Evolutionary conservation across 1,284 basidiomycete genomes (phyloP), one percentile per base, ranked within the genome.

Genomic region (Boletellus dicymbophilus): DNA sequence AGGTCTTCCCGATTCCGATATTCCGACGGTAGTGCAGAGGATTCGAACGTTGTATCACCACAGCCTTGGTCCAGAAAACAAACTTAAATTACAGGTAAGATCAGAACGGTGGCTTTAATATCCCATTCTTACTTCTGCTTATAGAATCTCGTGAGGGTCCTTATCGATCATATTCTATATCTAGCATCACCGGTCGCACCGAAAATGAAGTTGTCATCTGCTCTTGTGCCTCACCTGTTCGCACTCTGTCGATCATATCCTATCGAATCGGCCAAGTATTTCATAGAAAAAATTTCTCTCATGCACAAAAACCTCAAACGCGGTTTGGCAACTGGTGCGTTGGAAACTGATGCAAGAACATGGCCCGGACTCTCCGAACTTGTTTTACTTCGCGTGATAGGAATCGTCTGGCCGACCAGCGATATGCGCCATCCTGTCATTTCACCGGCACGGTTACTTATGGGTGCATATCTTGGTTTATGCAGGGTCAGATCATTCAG

Each of bases 301-400:
- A 97, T 98, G 93, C 88, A 98, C 69, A 95, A 95, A 73, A 98
- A 98, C 67, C 82, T 99, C 43, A 84, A 84, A 49, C 84, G 86
- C 6, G 95, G 95, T 6, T 75, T 99, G 8, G 80, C 85, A 3
- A 79, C 77, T n/a, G 93, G 91, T 1, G 74, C 92, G 0, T 74
- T 82, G 13, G 74, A 81, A 21, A 69, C 70, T 0, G 75, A 82
- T 4, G 78, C 92, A 2, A 89, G 84, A 69, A 98, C 94, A 0
- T 97, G 93, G 86, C 97, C 97, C 2, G 85, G 88, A 5, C 67
- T 86, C 2, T 74, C 93, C 4, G 97, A 99, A 67, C 76, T 99
- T 30, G 77, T 82, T 1, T 73, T 99, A 9, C 75, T 99, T 22
- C 84, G 95, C 27, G 69, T 95, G 31, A 81, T 92, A 45, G 93